These are phyloP conservation scores for Talaromyces trachyspermus DNA, from an alignment of 495 filamentous ascomycete genomes.

Conservation along the genomic window DNA sequence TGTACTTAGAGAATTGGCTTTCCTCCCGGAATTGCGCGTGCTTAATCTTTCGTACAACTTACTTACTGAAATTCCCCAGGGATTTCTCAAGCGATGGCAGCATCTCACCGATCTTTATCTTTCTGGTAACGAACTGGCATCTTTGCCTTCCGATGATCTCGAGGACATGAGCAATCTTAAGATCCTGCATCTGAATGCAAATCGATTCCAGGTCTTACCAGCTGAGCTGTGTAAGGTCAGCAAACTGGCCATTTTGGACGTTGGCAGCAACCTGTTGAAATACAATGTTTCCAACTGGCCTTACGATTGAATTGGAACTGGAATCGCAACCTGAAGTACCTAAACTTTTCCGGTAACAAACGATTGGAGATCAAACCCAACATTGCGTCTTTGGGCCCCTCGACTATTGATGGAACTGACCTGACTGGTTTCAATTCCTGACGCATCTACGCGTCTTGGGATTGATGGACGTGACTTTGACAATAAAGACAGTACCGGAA, in stretches of 20 bases:
- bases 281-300: slow-evolving; percentile 99
- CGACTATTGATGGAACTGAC: slow-evolving; percentile 53
- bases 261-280: slow-evolving; percentile 92
- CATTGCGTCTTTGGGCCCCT: slow-evolving; percentile 39
- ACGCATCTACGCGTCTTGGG: slow-evolving; percentile 83
- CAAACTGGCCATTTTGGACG: slow-evolving; percentile 84
- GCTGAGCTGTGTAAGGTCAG: slow-evolving; percentile 92
- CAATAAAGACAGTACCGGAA: slow-evolving; percentile 85
- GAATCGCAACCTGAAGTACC: slow-evolving; percentile 87
- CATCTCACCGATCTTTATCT: slow-evolving; percentile 87
- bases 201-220: slow-evolving; percentile 94
- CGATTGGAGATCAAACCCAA: slow-evolving; percentile 93
- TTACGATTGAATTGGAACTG: slow-evolving; percentile 99
- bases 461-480: slow-evolving; percentile 96
- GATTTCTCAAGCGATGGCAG: slow-evolving; percentile 80
- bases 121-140: slow-evolving; percentile 89
- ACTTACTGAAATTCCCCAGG: slow-evolving; percentile 81
- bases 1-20: slow-evolving; percentile 79
- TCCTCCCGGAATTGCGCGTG: slow-evolving; percentile 76
- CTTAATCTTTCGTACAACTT: slow-evolving; percentile 95
- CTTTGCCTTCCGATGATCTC: slow-evolving; percentile 86
- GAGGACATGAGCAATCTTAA: slow-evolving; percentile 81
- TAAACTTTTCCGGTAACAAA: slow-evolving; percentile 97
- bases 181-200: slow-evolving; percentile 89
- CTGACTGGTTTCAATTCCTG: slow-evolving; percentile 88